Evolutionary conservation across 2,329 filamentous ascomycete species (phyloP).

Genomic region (Calonectria pteridis): DNA sequence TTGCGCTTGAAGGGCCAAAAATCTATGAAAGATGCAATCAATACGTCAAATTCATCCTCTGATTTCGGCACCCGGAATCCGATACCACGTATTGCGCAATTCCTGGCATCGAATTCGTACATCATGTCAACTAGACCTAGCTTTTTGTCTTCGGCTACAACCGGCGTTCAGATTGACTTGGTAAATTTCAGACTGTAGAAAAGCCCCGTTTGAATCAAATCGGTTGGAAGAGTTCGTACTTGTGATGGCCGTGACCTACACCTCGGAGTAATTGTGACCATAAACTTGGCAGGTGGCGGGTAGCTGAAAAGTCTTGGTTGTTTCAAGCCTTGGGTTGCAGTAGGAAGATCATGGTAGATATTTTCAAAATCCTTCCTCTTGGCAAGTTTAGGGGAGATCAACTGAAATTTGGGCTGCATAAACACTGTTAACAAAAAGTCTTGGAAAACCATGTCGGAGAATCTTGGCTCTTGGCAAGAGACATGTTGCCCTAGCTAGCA

Average conservation of each 20-base stretch:
- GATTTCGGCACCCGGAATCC: not conserved
- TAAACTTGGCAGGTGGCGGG: not conserved
- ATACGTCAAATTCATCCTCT: not conserved
- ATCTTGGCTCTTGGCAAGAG: not conserved
- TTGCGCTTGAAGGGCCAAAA: not conserved
- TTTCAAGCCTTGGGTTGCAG: not conserved
- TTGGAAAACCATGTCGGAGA: not conserved
- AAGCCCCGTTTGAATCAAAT: not conserved
- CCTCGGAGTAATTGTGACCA: not conserved
- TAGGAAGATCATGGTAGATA: not conserved
- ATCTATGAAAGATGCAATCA: not conserved
- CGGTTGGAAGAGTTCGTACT: not conserved
- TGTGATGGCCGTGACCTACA: not conserved
- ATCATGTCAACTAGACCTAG: not conserved
- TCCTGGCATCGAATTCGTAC: not conserved
- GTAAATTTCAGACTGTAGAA: not conserved
- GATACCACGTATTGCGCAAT: not conserved
- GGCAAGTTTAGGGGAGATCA: not conserved
- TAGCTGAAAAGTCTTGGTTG: not conserved
- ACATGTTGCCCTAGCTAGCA: not conserved
- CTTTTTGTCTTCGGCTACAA: not conserved
- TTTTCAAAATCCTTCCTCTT: not conserved
- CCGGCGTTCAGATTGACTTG: not conserved
- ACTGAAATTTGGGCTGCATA: not conserved
- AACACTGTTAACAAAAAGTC: not conserved